These are phyloP conservation scores for Mentha longifolia DNA, from an alignment of 257 asterid species.

Conservation along the genomic window DNA sequence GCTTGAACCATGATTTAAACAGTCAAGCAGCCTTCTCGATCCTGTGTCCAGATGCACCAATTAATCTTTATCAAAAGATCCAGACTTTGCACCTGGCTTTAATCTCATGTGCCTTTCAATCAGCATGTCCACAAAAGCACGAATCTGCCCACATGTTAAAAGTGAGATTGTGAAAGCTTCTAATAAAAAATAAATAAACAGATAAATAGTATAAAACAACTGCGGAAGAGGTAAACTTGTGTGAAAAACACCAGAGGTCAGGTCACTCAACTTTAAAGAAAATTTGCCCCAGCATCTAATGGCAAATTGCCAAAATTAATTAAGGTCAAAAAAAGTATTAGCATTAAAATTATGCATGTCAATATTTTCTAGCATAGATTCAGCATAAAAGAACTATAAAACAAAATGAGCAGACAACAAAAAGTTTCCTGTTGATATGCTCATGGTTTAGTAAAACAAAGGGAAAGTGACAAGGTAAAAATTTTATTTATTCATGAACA, in stretches of 20 bases:
- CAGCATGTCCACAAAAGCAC: constrained; percentile 92
- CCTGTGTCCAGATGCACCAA: constrained; percentile 30
- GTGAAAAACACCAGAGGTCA: constrained; percentile 11
- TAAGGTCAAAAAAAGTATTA: constrained; percentile 13
- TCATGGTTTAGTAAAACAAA: constrained; percentile 12
- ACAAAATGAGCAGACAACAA: background rate
- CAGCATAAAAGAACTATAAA: constrained; percentile 1
- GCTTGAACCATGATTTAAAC: constrained; percentile 30
- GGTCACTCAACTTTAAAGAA: constrained; percentile 1
- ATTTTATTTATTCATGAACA: too few relatives aligned
- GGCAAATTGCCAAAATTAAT: constrained; percentile 8
- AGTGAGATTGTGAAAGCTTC: constrained; percentile 33
- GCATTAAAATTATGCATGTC: constrained; percentile 23
- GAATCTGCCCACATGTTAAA: constrained; percentile 64
- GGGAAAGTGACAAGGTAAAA: too few relatives aligned
- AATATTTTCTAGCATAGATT: constrained; percentile 1
- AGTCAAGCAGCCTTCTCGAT: constrained; percentile 34
- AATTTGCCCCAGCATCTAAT: constrained; percentile 2
- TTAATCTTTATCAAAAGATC: constrained; percentile 45
- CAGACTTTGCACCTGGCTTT: constrained; percentile 64
- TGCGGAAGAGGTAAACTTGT: constrained; percentile 15
- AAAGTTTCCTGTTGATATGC: background rate
- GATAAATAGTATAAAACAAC: constrained; percentile 8
- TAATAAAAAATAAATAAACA: constrained; percentile 23
- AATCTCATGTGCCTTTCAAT: constrained; percentile 80